Conservation (phyloP, 139 green algal species). For the Deuterostichococcus epilithicus region DNA sequence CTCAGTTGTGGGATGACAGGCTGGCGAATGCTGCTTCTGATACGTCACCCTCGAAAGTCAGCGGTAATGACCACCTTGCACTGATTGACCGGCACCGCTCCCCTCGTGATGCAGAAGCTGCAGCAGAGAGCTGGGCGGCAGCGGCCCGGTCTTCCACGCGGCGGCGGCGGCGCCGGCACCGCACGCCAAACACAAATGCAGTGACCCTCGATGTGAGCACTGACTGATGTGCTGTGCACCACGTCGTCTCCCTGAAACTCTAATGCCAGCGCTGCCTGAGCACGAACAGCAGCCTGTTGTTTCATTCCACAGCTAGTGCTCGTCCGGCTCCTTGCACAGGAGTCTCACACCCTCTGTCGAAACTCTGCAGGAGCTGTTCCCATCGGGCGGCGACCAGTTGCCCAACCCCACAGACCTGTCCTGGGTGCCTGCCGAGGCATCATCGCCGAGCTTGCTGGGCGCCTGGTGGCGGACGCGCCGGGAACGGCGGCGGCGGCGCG, state of each 20-base stretch:
- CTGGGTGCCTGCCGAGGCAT: neutral
- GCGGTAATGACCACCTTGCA: too few relatives aligned
- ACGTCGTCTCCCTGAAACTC: neutral
- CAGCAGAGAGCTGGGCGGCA: neutral
- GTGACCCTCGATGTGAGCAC: neutral
- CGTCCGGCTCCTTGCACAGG: neutral
- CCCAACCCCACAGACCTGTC: neutral
- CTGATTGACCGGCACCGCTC: too few relatives aligned
- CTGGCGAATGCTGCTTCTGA: too few relatives aligned
- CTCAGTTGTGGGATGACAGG: too few relatives aligned
- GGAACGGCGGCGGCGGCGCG: neutral
- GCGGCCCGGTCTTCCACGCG: neutral
- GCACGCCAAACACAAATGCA: neutral
- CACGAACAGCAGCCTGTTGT: too few relatives aligned
- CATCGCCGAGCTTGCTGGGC: neutral
- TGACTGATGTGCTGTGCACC: too few relatives aligned
- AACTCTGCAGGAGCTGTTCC: neutral
- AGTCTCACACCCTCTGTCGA: neutral
- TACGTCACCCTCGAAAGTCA: too few relatives aligned
- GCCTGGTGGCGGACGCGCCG: neutral
- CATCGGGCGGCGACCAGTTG: neutral
- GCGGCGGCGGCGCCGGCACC: neutral
- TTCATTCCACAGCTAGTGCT: neutral
- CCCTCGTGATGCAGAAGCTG: neutral
- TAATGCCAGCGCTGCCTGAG: too few relatives aligned